Evolutionary conservation across 2,329 filamentous ascomycete species (phyloP).

Genomic region (Byssoonygena ceratinophila): DNA sequence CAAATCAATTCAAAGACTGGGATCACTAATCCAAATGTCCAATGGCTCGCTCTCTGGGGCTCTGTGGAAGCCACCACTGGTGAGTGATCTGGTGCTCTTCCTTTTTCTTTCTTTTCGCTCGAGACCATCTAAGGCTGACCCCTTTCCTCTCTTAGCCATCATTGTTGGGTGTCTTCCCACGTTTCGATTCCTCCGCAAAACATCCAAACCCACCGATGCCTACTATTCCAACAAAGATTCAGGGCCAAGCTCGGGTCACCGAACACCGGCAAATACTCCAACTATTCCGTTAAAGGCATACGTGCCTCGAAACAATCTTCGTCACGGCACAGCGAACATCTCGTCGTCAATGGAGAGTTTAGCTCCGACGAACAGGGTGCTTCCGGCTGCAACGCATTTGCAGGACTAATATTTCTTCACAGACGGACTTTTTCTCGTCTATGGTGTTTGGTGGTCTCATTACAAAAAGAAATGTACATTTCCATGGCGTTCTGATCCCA

Average conservation of each 20-base stretch:
- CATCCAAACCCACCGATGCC: not conserved
- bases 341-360: conserved; percentile 5
- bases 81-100: not conserved
- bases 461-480: not conserved
- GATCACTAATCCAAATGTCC: conserved; percentile 9
- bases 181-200: conserved; percentile 9
- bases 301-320: not conserved
- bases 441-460: not conserved
- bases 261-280: not conserved
- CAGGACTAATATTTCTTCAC: not conserved
- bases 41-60: conserved; percentile 11
- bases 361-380: not conserved
- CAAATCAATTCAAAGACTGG: conserved; percentile 11
- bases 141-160: not conserved
- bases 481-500: too few relatives aligned
- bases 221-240: not conserved
- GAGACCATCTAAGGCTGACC: too few relatives aligned
- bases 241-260: not conserved
- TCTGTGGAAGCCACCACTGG: conserved; percentile 11
- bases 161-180: conserved; percentile 12
- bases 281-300: conserved; percentile 1
- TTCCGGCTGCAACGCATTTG: not conserved
- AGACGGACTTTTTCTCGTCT: not conserved
- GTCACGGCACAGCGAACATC: not conserved
- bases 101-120: too few relatives aligned